phyloP scores from a whole-genome alignment of 2,329 filamentous ascomycete genomes.

The Colletotrichum coccodes region DNA sequence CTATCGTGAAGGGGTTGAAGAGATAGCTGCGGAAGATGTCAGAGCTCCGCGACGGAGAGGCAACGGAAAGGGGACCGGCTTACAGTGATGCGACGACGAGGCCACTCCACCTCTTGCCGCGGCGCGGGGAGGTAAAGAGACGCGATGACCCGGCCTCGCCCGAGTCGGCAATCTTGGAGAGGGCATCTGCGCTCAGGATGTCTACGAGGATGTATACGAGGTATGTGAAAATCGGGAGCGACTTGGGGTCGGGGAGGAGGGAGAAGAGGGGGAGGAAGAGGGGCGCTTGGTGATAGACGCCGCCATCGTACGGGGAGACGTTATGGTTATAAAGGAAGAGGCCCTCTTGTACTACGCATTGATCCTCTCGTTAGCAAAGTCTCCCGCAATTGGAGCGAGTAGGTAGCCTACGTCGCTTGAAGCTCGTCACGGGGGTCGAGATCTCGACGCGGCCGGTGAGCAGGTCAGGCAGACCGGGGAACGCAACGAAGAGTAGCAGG shows the following conservation, averaged over 20 bases:
- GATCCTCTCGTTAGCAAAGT: conserved; percentile 5
- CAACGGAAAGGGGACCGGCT: conserved; percentile 37
- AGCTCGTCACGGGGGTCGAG: conserved; percentile 96
- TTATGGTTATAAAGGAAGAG: conserved; percentile 96
- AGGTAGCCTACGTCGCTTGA: conserved; percentile 83
- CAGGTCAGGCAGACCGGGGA: conserved; percentile 85
- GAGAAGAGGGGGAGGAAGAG: conserved; percentile 92
- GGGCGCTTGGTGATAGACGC: conserved; percentile 84
- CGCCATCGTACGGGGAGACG: conserved; percentile 96
- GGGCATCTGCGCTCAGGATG: conserved; percentile 81
- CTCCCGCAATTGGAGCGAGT: not conserved
- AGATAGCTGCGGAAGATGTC: conserved; percentile 83
- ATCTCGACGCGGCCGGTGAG: conserved; percentile 94
- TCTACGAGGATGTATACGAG: conserved; percentile 86
- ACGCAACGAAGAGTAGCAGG: conserved; percentile 81
- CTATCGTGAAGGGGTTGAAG: conserved; percentile 93
- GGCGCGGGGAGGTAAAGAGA: conserved; percentile 82
- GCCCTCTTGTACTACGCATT: conserved; percentile 84
- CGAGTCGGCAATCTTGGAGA: conserved; percentile 83
- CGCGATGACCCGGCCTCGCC: conserved; percentile 80
- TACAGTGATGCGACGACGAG: conserved; percentile 83
- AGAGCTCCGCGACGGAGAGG: conserved; percentile 69
- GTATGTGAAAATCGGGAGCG: conserved; percentile 78
- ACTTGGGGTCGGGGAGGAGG: conserved; percentile 77
- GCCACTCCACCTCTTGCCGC: conserved; percentile 78